Conservation (phyloP, 208 protist species). For the Kentomonas sorsogonicus region DNA sequence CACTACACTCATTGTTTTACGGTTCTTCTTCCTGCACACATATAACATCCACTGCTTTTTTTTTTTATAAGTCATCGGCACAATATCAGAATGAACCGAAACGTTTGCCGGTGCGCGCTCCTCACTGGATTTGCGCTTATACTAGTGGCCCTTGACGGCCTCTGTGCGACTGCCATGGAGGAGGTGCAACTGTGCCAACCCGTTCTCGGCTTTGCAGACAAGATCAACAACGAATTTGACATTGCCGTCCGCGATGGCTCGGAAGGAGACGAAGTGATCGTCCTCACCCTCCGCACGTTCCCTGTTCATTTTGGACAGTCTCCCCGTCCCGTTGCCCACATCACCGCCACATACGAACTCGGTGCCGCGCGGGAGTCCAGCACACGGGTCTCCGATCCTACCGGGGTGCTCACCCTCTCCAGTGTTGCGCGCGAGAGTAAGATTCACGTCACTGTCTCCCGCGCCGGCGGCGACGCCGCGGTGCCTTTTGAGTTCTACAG, state of each 20-base stretch:
- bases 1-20: no score
- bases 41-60: no score
- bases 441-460: conserved; percentile 54
- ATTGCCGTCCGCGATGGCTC: conserved; percentile 40
- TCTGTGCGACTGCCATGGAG: not conserved
- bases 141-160: no score
- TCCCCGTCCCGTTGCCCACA: conserved; percentile 37
- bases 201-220: conserved; percentile 65
- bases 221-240: conserved; percentile 50
- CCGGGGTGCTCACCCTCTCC: conserved; percentile 49
- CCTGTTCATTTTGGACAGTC: conserved; percentile 21
- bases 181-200: conserved; percentile 43
- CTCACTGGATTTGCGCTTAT: no score
- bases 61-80: no score
- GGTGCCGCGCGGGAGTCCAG: conserved; percentile 24
- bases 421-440: conserved; percentile 39
- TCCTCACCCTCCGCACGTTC: conserved; percentile 54
- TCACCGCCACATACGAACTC: conserved; percentile 65
- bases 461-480: conserved; percentile 39
- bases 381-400: conserved; percentile 37
- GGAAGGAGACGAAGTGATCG: conserved; percentile 35
- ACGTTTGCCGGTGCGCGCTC: no score
- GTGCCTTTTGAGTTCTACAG: conserved; percentile 78
- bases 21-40: no score
- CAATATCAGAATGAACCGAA: no score